Conservation (phyloP, 148 eudicot genomes). For the Chenopodium suecicum region DNA sequence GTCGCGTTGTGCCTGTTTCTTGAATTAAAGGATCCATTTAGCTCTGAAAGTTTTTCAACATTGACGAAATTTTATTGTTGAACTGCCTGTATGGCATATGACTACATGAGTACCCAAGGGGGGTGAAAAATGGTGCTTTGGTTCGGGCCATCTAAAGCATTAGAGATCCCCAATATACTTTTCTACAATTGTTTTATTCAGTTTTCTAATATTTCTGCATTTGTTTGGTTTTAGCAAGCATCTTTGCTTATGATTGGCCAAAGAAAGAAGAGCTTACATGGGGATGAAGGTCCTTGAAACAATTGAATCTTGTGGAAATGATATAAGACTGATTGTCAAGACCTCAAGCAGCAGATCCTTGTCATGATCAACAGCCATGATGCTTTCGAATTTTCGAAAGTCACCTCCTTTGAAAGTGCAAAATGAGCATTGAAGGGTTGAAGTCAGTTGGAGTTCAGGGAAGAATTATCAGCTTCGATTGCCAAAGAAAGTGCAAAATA, state of each 20-base stretch:
- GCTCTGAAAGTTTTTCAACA: background rate
- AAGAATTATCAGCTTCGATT: background rate
- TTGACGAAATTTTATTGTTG: background rate
- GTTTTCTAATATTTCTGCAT: background rate
- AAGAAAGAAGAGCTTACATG: constrained; percentile 33
- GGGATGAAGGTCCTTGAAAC: constrained; percentile 30
- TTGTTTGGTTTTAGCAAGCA: constrained; percentile 49
- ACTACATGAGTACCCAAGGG: background rate
- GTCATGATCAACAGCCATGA: background rate
- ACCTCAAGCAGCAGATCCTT: background rate
- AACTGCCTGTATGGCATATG: background rate
- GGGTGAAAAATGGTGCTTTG: background rate
- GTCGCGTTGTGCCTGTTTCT: background rate
- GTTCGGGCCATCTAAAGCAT: background rate
- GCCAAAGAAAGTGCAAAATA: background rate
- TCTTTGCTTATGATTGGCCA: constrained; percentile 65
- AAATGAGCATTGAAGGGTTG: background rate
- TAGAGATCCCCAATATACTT: background rate
- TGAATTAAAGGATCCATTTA: background rate
- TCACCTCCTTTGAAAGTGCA: background rate
- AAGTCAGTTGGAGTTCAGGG: background rate
- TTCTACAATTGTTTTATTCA: background rate
- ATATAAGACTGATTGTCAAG: background rate
- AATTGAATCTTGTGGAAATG: background rate
- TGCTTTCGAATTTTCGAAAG: background rate